Percentiles rank a stretch among this genome's conserved stretches.
These are phyloP conservation scores for Monosporascus sp. DNA, from an alignment of 2,329 filamentous ascomycete genomes.

Conservation along the genomic window DNA sequence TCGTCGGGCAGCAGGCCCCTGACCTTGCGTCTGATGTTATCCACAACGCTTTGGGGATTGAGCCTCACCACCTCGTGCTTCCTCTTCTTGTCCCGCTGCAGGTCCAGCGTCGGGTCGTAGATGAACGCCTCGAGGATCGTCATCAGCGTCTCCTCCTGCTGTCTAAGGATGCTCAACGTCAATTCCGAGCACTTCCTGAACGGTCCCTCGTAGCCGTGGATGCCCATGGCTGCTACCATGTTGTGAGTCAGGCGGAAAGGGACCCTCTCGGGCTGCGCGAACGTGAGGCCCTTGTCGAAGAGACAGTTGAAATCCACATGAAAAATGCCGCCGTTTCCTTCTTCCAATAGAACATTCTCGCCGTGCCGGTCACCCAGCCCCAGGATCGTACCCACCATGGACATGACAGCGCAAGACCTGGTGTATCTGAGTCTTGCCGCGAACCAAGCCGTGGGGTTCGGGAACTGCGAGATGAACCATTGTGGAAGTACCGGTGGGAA, in stretches of 20 bases:
- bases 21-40: conserved; percentile 83
- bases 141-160: conserved; percentile 95
- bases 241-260: conserved; percentile 98
- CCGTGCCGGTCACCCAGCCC: conserved; percentile 92
- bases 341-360: conserved; percentile 93
- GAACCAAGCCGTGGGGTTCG: conserved; percentile 90
- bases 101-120: conserved; percentile 92
- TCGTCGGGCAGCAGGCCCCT: conserved; percentile 78
- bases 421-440: conserved; percentile 83
- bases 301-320: conserved; percentile 99
- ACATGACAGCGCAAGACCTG: conserved; percentile 94
- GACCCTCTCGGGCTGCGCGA: conserved; percentile 89
- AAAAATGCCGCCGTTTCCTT: conserved; percentile 87
- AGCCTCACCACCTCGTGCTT: conserved; percentile 43
- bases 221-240: conserved; percentile 96
- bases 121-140: conserved; percentile 96
- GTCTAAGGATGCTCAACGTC: conserved; percentile 74
- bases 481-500: conserved; percentile 83
- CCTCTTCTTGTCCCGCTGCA: conserved; percentile 67
- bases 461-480: conserved; percentile 96
- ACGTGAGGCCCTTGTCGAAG: conserved; percentile 95
- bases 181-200: conserved; percentile 89
- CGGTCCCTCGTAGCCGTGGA: conserved; percentile 88
- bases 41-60: conserved; percentile 70
- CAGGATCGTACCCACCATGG: conserved; percentile 95